A percentile compares a stretch with the other conserved stretches of the same genome.
Evolutionary conservation across 1,139 yeast genomes (phyloP).

Genomic region (Chernovozyma aurita): DNA sequence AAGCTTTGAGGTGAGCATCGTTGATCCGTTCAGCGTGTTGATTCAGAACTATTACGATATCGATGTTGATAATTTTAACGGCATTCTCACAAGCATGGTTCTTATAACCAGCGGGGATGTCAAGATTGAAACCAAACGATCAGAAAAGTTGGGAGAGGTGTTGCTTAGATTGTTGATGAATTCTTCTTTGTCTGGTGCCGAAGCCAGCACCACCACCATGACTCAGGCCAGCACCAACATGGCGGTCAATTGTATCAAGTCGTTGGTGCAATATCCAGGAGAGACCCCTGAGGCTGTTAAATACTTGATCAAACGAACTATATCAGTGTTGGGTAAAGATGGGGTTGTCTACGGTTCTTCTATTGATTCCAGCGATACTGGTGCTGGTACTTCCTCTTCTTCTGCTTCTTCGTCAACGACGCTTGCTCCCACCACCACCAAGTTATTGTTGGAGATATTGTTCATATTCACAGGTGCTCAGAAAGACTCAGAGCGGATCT

Average conservation of each 20-base stretch:
- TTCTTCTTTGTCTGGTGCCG: not conserved
- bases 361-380: constrained; percentile 27
- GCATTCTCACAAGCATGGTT: constrained; percentile 56
- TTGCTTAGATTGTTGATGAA: constrained; percentile 30
- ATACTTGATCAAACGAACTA: constrained; percentile 27
- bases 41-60: constrained; percentile 25
- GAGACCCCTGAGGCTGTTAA: constrained; percentile 22
- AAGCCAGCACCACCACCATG: constrained; percentile 16
- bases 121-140: constrained; percentile 32
- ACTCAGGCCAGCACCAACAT: constrained; percentile 40
- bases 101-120: constrained; percentile 52
- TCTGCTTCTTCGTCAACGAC: no score
- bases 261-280: constrained; percentile 44
- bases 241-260: constrained; percentile 55
- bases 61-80: constrained; percentile 28
- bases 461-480: constrained; percentile 38
- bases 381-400: no score
- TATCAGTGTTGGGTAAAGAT: constrained; percentile 18
- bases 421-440: not conserved
- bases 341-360: constrained; percentile 25
- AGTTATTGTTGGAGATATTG: constrained; percentile 43
- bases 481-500: constrained; percentile 20
- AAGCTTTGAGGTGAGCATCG: constrained; percentile 21
- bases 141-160: constrained; percentile 22
- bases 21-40: constrained; percentile 34